A percentile compares a stretch with the other conserved stretches of the same genome.
Conservation (phyloP, 2,329 filamentous ascomycete genomes). For the Mycogone perniciosa region DNA sequence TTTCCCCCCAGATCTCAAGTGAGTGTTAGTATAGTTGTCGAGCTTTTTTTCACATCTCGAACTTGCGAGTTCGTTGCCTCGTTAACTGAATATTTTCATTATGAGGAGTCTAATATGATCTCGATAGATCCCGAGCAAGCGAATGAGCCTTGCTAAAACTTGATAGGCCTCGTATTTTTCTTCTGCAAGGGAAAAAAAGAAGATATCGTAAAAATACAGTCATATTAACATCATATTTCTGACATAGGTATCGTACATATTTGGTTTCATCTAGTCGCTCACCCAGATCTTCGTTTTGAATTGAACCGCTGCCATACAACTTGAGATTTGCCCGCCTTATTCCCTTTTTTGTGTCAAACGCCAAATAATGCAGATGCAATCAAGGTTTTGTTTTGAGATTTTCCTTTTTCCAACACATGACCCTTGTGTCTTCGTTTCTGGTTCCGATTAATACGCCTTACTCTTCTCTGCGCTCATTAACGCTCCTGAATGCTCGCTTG, state of each 20-base stretch:
- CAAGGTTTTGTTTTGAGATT: not conserved
- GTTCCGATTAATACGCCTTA: not conserved
- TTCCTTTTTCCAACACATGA: not conserved
- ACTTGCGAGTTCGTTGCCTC: slow-evolving; percentile 16
- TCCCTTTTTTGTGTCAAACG: slow-evolving; percentile 6
- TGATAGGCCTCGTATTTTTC: too few relatives aligned
- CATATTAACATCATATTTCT: slow-evolving; percentile 15
- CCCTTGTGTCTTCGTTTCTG: not conserved
- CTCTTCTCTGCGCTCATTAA: slow-evolving; percentile 50
- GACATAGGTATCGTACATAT: slow-evolving; percentile 18
- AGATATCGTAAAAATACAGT: not conserved
- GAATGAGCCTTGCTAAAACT: too few relatives aligned
- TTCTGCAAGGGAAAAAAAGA: too few relatives aligned
- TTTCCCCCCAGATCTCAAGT: too few relatives aligned
- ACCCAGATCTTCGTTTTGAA: slow-evolving; percentile 1
- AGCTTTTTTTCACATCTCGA: not conserved
- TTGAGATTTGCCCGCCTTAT: not conserved
- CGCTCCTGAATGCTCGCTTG: slow-evolving; percentile 74
- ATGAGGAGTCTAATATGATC: not conserved
- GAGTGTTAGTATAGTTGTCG: too few relatives aligned
- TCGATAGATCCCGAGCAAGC: too few relatives aligned
- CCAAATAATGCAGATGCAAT: slow-evolving; percentile 8
- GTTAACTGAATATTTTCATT: slow-evolving; percentile 24
- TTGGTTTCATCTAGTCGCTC: not conserved
- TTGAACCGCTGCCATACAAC: slow-evolving; percentile 7